Evolutionary conservation across 2,329 filamentous ascomycete genomes (phyloP), one percentile per base, ranked within the genome.

Genomic region (Aspergillus proliferans): DNA sequence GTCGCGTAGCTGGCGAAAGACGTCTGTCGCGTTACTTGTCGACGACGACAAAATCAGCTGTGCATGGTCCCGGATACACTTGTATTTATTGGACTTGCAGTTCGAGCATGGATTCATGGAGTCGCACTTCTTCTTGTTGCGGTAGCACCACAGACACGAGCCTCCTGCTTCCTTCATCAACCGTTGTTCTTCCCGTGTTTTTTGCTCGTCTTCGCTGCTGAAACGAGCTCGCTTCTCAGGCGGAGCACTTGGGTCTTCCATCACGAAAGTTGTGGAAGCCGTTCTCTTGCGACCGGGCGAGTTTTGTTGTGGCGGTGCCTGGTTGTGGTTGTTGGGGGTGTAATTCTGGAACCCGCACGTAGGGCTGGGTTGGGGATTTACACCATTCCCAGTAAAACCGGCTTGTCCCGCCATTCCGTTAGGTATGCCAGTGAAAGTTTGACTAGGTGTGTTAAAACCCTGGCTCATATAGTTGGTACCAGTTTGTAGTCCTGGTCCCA

Each of bases 41-140:
- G n/a, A 30, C 36, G 45, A 30, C 36, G 46, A 54, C 14, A 64
- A 36, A 45, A 49, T 55, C 24, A 63, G 39, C 15, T 57, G 46
- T 21, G 51, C 47, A 39, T 15, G 39, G 10, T 46, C 45, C 42
- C 64, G 58, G 49, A 65, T 48, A 48, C 65, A 67, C 10, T 51
- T 41, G 18, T 47, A 47, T 3, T 24, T n/a, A 12, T 48, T 49
- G 12, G 40, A 39, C 14, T n/a, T 28, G 48, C 64, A 66, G 2
- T 42, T 33, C 6, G 41, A 18, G 22, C 65, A 67, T 10, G 58
- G 52, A 18, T 46, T 45, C 6, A 42, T 36, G 6, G 50, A 39
- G 10, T 50, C 55, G 43, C 65, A 67, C 26, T 47, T 51, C 33
- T 65, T 65, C 52, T 60, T 65, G 7, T 50, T 59, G n/a, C 55